phyloP scores from a whole-genome alignment of 768 basidiomycete genomes.

The Leucocoprinus birnbaumii region DNA sequence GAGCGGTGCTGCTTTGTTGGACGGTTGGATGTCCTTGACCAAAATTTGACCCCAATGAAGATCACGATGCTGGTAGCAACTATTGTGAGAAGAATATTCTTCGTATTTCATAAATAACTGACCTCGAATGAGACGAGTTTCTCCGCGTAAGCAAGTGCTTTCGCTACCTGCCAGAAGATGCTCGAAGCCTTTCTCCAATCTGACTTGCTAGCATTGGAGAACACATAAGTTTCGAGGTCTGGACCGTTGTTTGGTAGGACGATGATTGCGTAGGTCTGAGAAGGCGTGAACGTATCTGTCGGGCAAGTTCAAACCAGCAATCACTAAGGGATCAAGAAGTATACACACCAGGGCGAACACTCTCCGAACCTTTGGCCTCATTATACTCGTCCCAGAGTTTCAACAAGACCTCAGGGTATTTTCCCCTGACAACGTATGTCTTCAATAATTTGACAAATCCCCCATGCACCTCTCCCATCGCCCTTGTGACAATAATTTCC shows the following conservation, averaged over 20 bases:
- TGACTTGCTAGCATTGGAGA: conserved; percentile 48
- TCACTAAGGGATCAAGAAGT: conserved; percentile 1
- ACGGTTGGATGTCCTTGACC: conserved; percentile 50
- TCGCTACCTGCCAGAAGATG: conserved; percentile 88
- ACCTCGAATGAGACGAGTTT: conserved; percentile 86
- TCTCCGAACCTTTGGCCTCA: conserved; percentile 72
- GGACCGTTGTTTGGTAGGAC: conserved; percentile 87
- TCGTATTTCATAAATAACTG: conserved; percentile 17
- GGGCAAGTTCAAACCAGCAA: neutral
- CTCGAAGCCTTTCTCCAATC: conserved; percentile 88
- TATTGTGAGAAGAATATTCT: neutral
- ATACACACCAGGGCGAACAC: conserved; percentile 73
- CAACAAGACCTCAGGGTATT: conserved; percentile 77
- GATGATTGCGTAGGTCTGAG: conserved; percentile 87
- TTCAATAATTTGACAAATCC: conserved; percentile 83
- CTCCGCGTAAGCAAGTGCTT: conserved; percentile 78
- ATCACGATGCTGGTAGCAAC: conserved; percentile 89
- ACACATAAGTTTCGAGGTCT: conserved; percentile 85
- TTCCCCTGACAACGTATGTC: conserved; percentile 83
- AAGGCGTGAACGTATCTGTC: conserved; percentile 68
- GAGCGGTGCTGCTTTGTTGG: conserved; percentile 16
- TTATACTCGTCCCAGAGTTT: conserved; percentile 87
- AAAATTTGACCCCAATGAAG: conserved; percentile 98
- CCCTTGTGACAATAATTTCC: conserved; percentile 74
- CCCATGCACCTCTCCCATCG: conserved; percentile 71